These are phyloP conservation scores for Talaromyces atroroseus DNA, from an alignment of 2,329 filamentous ascomycete genomes.

Conservation along the genomic window DNA sequence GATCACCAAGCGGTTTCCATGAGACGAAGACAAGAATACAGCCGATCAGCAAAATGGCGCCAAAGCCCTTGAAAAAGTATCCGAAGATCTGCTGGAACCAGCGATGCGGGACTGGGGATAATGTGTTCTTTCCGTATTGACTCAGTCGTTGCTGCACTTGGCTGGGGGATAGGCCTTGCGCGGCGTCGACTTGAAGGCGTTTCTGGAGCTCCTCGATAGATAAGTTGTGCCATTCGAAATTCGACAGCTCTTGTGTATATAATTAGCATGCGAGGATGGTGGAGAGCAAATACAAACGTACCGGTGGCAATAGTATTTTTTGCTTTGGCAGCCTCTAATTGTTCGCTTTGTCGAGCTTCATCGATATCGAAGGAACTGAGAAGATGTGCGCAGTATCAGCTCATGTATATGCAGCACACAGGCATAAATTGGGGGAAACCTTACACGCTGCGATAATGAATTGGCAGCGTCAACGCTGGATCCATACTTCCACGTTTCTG, in stretches of 20 bases:
- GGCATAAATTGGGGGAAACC: neutral
- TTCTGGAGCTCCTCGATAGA: conserved; percentile 53
- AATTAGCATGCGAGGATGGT: neutral
- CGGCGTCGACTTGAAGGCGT: conserved; percentile 53
- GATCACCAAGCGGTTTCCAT: conserved; percentile 69
- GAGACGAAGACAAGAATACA: conserved; percentile 68
- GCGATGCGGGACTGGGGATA: conserved; percentile 60
- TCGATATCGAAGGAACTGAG: conserved; percentile 52
- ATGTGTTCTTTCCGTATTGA: conserved; percentile 62
- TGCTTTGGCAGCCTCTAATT: conserved; percentile 37
- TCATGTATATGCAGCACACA: neutral
- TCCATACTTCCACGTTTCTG: conserved; percentile 17
- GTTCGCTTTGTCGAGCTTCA: conserved; percentile 47
- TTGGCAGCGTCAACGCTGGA: conserved; percentile 23
- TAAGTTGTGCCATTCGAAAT: conserved; percentile 64
- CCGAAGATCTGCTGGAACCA: conserved; percentile 54
- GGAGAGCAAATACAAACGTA: conserved; percentile 17
- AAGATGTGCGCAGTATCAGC: neutral
- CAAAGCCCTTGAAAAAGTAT: conserved; percentile 76
- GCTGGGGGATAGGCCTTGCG: conserved; percentile 55
- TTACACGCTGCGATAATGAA: conserved; percentile 29
- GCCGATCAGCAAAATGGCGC: conserved; percentile 63
- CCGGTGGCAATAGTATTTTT: conserved; percentile 45
- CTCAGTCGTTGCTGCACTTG: conserved; percentile 51
- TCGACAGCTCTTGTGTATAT: conserved; percentile 47